Evolutionary conservation across 495 filamentous ascomycete genomes (phyloP), one percentile per base, ranked within the genome.

Genomic region (Chaetomium tenue): DNA sequence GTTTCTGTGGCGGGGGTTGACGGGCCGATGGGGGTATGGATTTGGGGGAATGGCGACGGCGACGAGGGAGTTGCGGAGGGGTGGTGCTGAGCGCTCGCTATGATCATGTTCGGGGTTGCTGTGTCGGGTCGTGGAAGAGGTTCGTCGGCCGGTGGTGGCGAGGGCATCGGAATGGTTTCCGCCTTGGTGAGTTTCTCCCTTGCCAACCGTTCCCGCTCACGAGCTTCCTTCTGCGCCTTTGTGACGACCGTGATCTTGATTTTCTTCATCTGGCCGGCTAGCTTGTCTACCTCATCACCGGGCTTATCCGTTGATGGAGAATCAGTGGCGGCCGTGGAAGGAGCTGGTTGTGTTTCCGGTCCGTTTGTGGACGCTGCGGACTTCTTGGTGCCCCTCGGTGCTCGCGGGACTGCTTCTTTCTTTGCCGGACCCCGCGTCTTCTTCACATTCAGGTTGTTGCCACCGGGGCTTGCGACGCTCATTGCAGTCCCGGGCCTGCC

Each of bases 231-330:
- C 70, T 91, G 87, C 62, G 91, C 86, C 26, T 88, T 85, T 0
- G 88, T 85, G 0, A 90, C 80, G 47, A 93, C 79, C 50, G 87
- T 90, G 54, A 95, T 79, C 68, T 88, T 93, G 67, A 95, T 87
- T 67, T 86, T 89, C 68, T 88, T 88, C 73, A 93, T 81, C 15
- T 85, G 85, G n/a, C 81, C 78, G 0, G 89, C 82, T 37, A 94
- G 75, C 23, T 75, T 78, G 56, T 93, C 88, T 23, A 93, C 72
- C 74, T 81, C 63, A 63, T 76, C 68, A 63, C 70, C 66, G 33
- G 57, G 51, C 57, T 63, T 73, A 63, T 60, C 53, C 46, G 56
- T 62, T 33, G 64, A 26, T 20, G 66, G 46, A 18, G 55, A 37
- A 5, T 20, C 51, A 0, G 59, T 30, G 0, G 68, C 30, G 0